Evolutionary conservation across 176 grass and related monocot genomes (phyloP), one percentile per base, ranked within the genome.

Genomic region (Alloteropsis semialata): DNA sequence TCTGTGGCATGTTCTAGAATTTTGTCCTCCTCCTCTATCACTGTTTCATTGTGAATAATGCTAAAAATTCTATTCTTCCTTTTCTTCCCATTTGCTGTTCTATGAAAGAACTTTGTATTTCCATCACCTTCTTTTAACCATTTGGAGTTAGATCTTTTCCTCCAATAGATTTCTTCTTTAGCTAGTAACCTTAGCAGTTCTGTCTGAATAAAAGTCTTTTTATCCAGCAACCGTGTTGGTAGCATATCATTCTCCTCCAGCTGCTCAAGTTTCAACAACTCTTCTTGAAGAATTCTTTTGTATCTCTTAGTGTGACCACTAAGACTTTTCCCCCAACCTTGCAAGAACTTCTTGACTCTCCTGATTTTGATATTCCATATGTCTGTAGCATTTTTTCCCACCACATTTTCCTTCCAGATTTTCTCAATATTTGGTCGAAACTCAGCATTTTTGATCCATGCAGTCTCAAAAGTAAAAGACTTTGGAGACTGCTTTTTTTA

Each of bases 181-280:
- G 25, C 66, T 5, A 2, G 12, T 0, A 69, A 2, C 1, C 6
- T 11, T 22, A 69, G 1, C 0, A 69, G 3, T 24, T 12, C 21
- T 1, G 0, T 0, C 4, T 43, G 37, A 1, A 69, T n/a, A 0
- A 2, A 1, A 4, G 2, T 24, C 25, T 43, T 69, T 18, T 21
- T 43, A 0, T 62, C 1, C 36, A 37, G 5, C 0, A 69, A 6
- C 10, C 6, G 37, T 1, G 1, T 0, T 1, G 8, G 0, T 8
- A 69, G 11, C 1, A 43, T 1, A 1, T 22, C 2, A 0, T 5
- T 11, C 13, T 69, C 37, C 2, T 69, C 65, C 1, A 25, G 0
- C 3, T 1, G 0, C 1, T 69, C 38, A 5, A 25, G 7, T 0
- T 10, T 32, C 0, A 32, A 0, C 0, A 62, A 13, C 5, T 32